A percentile compares a stretch with the other conserved stretches of the same genome.
phyloP scores from a whole-genome alignment of 192 early-diverging fungal genomes.

The Coemansia sp. region DNA sequence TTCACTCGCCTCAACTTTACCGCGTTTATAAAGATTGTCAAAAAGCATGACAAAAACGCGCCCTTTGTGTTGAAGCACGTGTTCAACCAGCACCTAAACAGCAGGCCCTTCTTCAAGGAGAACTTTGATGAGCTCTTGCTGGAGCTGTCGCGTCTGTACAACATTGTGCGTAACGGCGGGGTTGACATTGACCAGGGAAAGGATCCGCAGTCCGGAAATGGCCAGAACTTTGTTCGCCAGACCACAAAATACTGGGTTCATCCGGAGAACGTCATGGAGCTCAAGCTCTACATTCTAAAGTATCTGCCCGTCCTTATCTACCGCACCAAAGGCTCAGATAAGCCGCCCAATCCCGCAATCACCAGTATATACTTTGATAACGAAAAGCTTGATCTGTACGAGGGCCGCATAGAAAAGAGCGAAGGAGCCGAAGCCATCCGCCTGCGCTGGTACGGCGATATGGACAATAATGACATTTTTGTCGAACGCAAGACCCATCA shows the following conservation, averaged over 20 bases:
- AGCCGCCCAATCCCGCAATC: slow-evolving; percentile 81
- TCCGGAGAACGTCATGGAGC: slow-evolving; percentile 90
- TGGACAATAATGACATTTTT: slow-evolving; percentile 85
- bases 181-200: slow-evolving; percentile 54
- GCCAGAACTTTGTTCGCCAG: slow-evolving; percentile 75
- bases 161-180: slow-evolving; percentile 74
- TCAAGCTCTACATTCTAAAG: slow-evolving; percentile 88
- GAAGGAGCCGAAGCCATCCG: slow-evolving; percentile 90
- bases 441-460: slow-evolving; percentile 93
- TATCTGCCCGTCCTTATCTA: slow-evolving; percentile 91
- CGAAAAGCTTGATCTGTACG: slow-evolving; percentile 83
- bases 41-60: slow-evolving; percentile 99
- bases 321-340: slow-evolving; percentile 70
- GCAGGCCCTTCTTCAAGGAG: slow-evolving; percentile 79
- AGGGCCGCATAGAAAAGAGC: slow-evolving; percentile 81
- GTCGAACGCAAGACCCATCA: slow-evolving; percentile 98
- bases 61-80: slow-evolving; percentile 74
- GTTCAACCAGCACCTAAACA: slow-evolving; percentile 81
- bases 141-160: slow-evolving; percentile 78
- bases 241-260: slow-evolving; percentile 98
- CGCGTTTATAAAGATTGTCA: slow-evolving; percentile 90
- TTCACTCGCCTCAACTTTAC: slow-evolving; percentile 82
- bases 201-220: slow-evolving; percentile 49
- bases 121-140: slow-evolving; percentile 86
- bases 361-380: slow-evolving; percentile 95